Conservation (phyloP, 1,284 basidiomycete species). For the Peniophora sp. region DNA sequence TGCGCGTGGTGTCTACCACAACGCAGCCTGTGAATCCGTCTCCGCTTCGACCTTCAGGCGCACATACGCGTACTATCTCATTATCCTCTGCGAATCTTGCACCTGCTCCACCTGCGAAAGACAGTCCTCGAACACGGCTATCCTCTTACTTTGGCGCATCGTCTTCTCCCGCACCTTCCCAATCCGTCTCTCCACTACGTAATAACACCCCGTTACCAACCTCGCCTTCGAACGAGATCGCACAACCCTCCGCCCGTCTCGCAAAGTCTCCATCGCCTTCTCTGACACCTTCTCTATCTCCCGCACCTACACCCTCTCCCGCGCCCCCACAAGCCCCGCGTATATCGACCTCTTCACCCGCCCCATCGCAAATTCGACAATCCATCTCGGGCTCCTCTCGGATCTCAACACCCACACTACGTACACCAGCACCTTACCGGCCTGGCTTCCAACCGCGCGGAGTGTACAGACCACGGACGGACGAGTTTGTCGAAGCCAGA, state of each 20-base stretch:
- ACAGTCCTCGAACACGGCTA: background rate
- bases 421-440: slow-evolving; percentile 53
- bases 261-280: slow-evolving; percentile 19
- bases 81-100: slow-evolving; percentile 5
- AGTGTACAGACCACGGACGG: slow-evolving; percentile 63
- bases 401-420: slow-evolving; percentile 12
- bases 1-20: slow-evolving; percentile 2
- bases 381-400: slow-evolving; percentile 6
- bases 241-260: slow-evolving; percentile 14
- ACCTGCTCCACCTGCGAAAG: background rate
- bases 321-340: slow-evolving; percentile 9
- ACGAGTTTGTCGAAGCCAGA: slow-evolving; percentile 65
- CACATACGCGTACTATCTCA: slow-evolving; percentile 4
- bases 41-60: slow-evolving; percentile 3
- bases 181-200: slow-evolving; percentile 10
- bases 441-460: slow-evolving; percentile 81
- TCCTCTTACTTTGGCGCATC: background rate
- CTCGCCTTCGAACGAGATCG: slow-evolving; percentile 5
- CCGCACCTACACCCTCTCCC: slow-evolving; percentile 16
- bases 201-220: slow-evolving; percentile 7
- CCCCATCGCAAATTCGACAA: slow-evolving; percentile 17
- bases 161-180: background rate
- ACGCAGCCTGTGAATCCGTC: background rate
- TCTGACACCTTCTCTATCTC: slow-evolving; percentile 15
- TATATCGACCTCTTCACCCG: slow-evolving; percentile 10